phyloP scores from a whole-genome alignment of 352 stramenopile species.

The Pythium plurisporium region DNA sequence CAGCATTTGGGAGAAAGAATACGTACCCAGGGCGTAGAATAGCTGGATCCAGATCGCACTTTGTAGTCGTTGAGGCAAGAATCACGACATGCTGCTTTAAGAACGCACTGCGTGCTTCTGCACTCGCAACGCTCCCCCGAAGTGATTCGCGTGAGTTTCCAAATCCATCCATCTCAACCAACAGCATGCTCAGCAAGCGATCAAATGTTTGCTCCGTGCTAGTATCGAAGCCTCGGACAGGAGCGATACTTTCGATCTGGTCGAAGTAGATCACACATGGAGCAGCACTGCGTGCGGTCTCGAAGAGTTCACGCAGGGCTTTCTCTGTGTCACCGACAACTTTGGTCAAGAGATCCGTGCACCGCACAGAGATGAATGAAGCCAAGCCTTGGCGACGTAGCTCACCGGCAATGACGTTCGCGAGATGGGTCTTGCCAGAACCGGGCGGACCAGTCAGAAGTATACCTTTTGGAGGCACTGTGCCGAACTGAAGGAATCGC shows the following conservation, averaged over 20 bases:
- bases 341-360: slow-evolving; percentile 88
- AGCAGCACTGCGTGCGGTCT: slow-evolving; percentile 75
- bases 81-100: slow-evolving; percentile 83
- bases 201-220: slow-evolving; percentile 92
- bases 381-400: slow-evolving; percentile 54
- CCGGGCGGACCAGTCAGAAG: slow-evolving; percentile 97
- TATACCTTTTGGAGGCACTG: slow-evolving; percentile 95
- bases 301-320: slow-evolving; percentile 82
- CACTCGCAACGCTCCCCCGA: slow-evolving; percentile 27
- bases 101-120: slow-evolving; percentile 49
- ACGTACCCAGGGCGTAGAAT: slow-evolving; percentile 82
- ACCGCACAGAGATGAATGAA: slow-evolving; percentile 86
- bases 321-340: slow-evolving; percentile 90
- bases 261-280: slow-evolving; percentile 92
- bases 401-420: slow-evolving; percentile 55
- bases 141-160: slow-evolving; percentile 36
- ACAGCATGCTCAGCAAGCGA: slow-evolving; percentile 85
- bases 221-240: slow-evolving; percentile 85
- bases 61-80: slow-evolving; percentile 73
- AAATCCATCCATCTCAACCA: slow-evolving; percentile 91
- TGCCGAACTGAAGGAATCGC: slow-evolving; percentile 96
- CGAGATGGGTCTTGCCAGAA: slow-evolving; percentile 97
- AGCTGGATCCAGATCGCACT: slow-evolving; percentile 72
- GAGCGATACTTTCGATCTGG: slow-evolving; percentile 89
- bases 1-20: not conserved